Percentiles rank a stretch among this genome's conserved stretches.
phyloP scores from a whole-genome alignment of 495 filamentous ascomycete species.

The Aspergillus coremiiformis region DNA sequence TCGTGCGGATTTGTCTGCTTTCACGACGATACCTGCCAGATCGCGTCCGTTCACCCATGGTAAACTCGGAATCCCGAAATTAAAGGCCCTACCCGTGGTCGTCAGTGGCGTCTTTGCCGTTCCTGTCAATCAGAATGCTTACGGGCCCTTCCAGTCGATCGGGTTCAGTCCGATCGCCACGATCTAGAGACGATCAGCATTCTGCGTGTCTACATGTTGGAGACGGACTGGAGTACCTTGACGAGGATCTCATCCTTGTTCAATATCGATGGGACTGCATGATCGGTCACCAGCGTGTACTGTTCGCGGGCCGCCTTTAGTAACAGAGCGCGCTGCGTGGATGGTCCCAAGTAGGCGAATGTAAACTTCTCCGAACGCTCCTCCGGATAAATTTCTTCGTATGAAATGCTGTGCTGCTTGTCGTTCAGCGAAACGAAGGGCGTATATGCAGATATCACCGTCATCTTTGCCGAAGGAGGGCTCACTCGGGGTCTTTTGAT shows the following conservation, averaged over 20 bases:
- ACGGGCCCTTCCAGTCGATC: conserved; percentile 69
- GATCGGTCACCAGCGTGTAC: conserved; percentile 37
- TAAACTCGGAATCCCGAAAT: conserved; percentile 55
- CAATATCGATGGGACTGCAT: conserved; percentile 41
- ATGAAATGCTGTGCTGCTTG: conserved; percentile 10
- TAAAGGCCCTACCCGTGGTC: conserved; percentile 43
- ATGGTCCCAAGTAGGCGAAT: not conserved
- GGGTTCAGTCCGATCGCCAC: conserved; percentile 60
- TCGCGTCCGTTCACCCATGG: conserved; percentile 64
- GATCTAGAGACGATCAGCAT: conserved; percentile 22
- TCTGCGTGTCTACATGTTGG: not conserved
- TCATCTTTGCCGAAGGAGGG: not conserved
- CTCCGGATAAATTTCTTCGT: conserved; percentile 4
- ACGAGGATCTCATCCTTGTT: conserved; percentile 49
- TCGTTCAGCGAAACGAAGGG: conserved; percentile 4
- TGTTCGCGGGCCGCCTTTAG: conserved; percentile 30
- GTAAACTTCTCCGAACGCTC: conserved; percentile 4
- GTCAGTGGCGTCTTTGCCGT: not conserved
- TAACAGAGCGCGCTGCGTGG: conserved; percentile 29
- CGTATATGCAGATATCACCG: conserved; percentile 4
- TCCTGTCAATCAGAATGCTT: conserved; percentile 19
- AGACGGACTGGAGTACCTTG: conserved; percentile 25
- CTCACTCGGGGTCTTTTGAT: no score
- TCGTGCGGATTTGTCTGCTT: conserved; percentile 37
- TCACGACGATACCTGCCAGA: conserved; percentile 50